Base-by-base conservation (phyloP, 768 basidiomycete species). In the Pulveroboletus frians region DNA sequence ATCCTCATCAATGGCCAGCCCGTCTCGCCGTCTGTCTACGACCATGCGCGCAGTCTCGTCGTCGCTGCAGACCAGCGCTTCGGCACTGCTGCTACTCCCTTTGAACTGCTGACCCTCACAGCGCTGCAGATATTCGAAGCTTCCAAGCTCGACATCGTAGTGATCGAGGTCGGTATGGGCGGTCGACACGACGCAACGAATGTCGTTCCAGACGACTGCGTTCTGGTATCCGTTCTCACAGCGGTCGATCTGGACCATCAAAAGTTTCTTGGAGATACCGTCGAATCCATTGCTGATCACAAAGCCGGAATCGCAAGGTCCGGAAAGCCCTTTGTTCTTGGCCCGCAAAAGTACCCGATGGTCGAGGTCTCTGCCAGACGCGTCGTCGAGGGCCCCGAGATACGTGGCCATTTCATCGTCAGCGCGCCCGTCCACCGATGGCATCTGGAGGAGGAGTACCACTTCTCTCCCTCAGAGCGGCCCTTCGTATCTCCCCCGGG, bases 101-200 rank as follows among this genome's bases (percentile, higher is more conserved):
- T 98, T 66, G 96, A 98, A 70, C 60, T 93, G 17, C 75, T 94
- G 51, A 91, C 94, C 0, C 75, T 89, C 48, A 85, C 83, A 0
- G 94, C 93, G 0, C 78, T 94, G 31, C 65, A 74, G 36, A 66
- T 90, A 39, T 92, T 99, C 60, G 84, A 93, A 61, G 68, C 69
- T 8, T 71, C 70, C 3, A 55, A 69, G n/a, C 75, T 94, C 6
- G 94, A 97, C 56, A 60, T 97, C 34, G 85, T 84, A 18, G 80
- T 98, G 9, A 68, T 96, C 38, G 95, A 99, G 69, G 94, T 92
- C 9, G 95, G 96, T 0, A 85, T 99, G 86, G 96, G 96, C 0
- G 96, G 96, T 5, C 75, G 81, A 3, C 69, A 85, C 43, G 96
- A 98, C 64, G 95, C 96, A 17, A 99, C 96, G 3, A 99, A 99